Conservation (phyloP, 768 basidiomycete species). For the Russula brevipes region DNA sequence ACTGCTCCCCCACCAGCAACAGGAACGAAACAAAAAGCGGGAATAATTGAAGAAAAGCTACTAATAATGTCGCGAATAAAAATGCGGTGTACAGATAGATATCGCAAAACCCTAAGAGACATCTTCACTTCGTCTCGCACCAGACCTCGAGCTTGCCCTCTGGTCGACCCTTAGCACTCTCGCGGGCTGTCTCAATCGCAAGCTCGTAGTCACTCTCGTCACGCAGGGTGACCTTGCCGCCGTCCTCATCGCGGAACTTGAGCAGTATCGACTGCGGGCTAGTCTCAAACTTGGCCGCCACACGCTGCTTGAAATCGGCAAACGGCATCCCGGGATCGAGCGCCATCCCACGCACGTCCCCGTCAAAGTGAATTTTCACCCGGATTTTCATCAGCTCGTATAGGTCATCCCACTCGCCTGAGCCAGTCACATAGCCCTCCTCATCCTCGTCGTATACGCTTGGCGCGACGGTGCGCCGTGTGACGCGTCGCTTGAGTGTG, state of each 20-base stretch:
- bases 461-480: conserved; percentile 34
- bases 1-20: background rate
- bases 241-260: conserved; percentile 90
- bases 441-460: conserved; percentile 67
- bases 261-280: conserved; percentile 49
- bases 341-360: conserved; percentile 83
- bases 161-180: conserved; percentile 63
- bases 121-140: conserved; percentile 39
- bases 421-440: conserved; percentile 69
- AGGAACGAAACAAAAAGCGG: background rate
- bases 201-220: conserved; percentile 89
- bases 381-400: conserved; percentile 72
- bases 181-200: conserved; percentile 82
- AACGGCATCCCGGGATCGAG: conserved; percentile 61
- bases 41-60: background rate
- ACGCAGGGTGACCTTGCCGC: conserved; percentile 68
- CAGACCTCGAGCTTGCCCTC: conserved; percentile 88
- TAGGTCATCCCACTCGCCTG: conserved; percentile 51
- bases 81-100: background rate
- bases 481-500: conserved; percentile 45
- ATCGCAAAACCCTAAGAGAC: background rate
- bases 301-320: conserved; percentile 67
- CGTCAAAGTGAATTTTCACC: conserved; percentile 83
- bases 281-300: conserved; percentile 70
- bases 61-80: conserved; percentile 4